Percentiles rank a stretch among this genome's conserved stretches.
These are phyloP conservation scores for Heritiera fomes DNA, from an alignment of 345 rosid genomes.

Conservation along the genomic window DNA sequence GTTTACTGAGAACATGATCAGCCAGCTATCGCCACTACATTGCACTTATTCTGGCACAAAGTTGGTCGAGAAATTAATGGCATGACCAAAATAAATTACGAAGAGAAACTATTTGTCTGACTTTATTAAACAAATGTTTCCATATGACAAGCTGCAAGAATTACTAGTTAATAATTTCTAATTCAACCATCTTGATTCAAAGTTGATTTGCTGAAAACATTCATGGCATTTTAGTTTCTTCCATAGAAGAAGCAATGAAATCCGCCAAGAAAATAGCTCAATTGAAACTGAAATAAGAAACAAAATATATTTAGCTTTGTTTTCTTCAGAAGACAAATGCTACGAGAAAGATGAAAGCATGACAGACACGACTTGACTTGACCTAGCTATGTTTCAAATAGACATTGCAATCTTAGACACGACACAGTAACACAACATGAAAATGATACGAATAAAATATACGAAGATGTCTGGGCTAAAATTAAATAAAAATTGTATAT, in stretches of 20 bases:
- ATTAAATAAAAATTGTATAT: no score
- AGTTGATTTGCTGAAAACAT: not conserved
- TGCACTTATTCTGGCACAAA: not conserved
- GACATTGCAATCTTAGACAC: not conserved
- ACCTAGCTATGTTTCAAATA: not conserved
- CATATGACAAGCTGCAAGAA: not conserved
- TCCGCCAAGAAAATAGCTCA: not conserved
- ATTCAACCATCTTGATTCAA: not conserved
- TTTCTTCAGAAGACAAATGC: not conserved
- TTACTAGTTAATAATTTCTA: not conserved
- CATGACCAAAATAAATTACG: not conserved
- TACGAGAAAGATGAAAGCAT: slow-evolving; percentile 11
- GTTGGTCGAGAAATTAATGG: slow-evolving; percentile 2
- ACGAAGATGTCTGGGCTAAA: no score
- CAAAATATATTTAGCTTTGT: slow-evolving; percentile 10
- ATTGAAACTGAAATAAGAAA: slow-evolving; percentile 8
- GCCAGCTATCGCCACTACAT: slow-evolving; percentile 7
- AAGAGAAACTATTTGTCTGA: not conserved
- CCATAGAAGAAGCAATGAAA: not conserved
- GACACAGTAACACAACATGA: no score
- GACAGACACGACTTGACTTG: slow-evolving; percentile 16
- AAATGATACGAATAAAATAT: no score
- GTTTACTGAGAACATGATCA: not conserved
- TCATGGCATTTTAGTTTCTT: not conserved
- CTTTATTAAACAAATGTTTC: not conserved